A percentile compares a stretch with the other conserved stretches of the same genome.
Evolutionary conservation across 108 stramenopile species (phyloP).

Genomic region (Nitzschia inconspicua): DNA sequence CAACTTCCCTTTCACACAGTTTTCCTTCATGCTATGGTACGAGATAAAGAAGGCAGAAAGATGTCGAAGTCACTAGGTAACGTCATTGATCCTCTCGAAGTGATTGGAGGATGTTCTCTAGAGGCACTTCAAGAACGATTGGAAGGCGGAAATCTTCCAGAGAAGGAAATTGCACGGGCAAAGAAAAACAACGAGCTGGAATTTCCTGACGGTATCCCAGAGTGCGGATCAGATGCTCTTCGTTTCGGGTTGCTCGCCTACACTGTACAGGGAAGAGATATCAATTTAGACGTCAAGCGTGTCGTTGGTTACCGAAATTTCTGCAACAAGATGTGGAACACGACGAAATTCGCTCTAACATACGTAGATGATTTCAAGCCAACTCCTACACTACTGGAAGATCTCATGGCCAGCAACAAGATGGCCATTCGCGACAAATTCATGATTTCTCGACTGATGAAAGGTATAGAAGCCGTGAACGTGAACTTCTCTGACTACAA

Average conservation of each 20-base stretch:
- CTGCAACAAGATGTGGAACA: conserved; percentile 99
- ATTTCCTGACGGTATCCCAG: conserved; percentile 98
- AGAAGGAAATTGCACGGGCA: conserved; percentile 92
- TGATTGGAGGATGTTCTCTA: conserved; percentile 93
- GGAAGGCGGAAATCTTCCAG: conserved; percentile 91
- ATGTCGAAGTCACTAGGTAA: conserved; percentile 99
- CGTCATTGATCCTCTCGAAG: conserved; percentile 98
- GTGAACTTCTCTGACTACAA: conserved; percentile 65
- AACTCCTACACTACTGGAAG: conserved; percentile 73
- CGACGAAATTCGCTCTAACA: conserved; percentile 87
- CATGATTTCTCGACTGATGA: conserved; percentile 93
- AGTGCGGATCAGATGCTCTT: conserved; percentile 98
- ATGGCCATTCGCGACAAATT: conserved; percentile 85
- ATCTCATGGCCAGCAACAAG: conserved; percentile 77
- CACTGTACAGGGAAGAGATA: conserved; percentile 96
- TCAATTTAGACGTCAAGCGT: conserved; percentile 98
- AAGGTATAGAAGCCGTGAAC: conserved; percentile 67
- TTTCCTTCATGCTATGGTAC: conserved; percentile 99
- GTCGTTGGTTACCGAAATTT: conserved; percentile 97
- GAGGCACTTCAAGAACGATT: conserved; percentile 82
- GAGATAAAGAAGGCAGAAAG: conserved; percentile 98
- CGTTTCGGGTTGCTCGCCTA: conserved; percentile 97
- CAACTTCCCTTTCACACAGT: conserved; percentile 95
- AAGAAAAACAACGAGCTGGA: conserved; percentile 91
- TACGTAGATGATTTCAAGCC: conserved; percentile 89